Percentiles rank a stretch among this genome's conserved stretches.
phyloP scores from a whole-genome alignment of 176 grass and related monocot genomes.

The Carex parvula region DNA sequence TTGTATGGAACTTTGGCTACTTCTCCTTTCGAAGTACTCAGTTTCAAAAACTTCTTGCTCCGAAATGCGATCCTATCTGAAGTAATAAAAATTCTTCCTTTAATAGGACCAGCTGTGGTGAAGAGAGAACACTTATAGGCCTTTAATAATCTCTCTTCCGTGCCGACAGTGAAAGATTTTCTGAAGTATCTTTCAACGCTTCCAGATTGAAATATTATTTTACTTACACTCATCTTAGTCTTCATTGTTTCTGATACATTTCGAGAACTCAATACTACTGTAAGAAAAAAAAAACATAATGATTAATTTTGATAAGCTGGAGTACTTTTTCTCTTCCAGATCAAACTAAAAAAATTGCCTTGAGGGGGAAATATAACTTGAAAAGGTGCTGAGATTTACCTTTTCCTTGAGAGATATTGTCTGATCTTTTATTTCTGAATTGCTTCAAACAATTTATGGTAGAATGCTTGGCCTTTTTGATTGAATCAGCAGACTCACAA shows the following conservation, averaged over 20 bases:
- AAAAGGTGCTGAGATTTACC: not conserved
- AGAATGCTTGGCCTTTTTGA: constrained; percentile 22
- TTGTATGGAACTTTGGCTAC: constrained; percentile 64
- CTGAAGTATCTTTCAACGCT: constrained; percentile 70
- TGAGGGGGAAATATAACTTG: not conserved
- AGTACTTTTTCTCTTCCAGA: not conserved
- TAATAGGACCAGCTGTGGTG: constrained; percentile 66
- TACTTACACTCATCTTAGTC: constrained; percentile 65
- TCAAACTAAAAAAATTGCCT: not conserved
- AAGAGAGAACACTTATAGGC: constrained; percentile 82
- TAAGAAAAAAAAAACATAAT: not conserved
- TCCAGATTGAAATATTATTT: constrained; percentile 50
- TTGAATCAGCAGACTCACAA: constrained; percentile 27
- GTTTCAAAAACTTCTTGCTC: constrained; percentile 50
- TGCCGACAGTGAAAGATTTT: constrained; percentile 44
- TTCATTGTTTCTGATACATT: constrained; percentile 84
- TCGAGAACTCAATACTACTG: constrained; percentile 57
- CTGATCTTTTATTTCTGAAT: not conserved
- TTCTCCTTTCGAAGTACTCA: constrained; percentile 31
- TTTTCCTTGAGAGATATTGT: constrained; percentile 1
- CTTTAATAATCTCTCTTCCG: constrained; percentile 60
- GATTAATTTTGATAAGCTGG: not conserved
- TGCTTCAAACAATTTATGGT: not conserved
- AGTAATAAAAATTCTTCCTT: constrained; percentile 71
- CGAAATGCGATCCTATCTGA: constrained; percentile 58